Percentiles rank a stretch among this genome's conserved stretches.
Evolutionary conservation across 2,329 filamentous ascomycete genomes (phyloP).

Genomic region (Magnaporthiopsis incrustans): DNA sequence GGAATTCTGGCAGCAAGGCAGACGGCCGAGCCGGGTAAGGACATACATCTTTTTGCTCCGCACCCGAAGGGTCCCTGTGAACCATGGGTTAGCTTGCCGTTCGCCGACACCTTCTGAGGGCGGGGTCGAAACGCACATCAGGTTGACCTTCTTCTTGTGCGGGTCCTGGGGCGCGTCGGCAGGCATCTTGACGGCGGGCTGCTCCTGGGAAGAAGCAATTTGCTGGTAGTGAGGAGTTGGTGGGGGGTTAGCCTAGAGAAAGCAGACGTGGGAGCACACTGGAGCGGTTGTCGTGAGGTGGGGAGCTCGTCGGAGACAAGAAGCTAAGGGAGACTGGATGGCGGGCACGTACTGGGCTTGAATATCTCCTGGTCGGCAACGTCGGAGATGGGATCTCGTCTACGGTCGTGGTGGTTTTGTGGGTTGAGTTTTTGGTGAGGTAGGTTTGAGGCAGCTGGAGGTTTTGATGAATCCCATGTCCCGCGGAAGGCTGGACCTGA

Average conservation of each 20-base stretch:
- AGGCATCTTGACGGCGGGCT: constrained; percentile 53
- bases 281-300: background rate
- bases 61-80: constrained; percentile 76
- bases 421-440: constrained; percentile 2
- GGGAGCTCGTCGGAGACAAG: background rate
- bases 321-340: background rate
- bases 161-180: constrained; percentile 32
- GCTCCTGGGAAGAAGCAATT: background rate
- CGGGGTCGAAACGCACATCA: constrained; percentile 51
- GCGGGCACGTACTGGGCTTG: background rate
- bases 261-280: background rate
- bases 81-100: constrained; percentile 6
- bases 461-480: constrained; percentile 1
- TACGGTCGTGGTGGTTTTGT: constrained; percentile 5
- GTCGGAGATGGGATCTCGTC: constrained; percentile 9
- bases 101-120: background rate
- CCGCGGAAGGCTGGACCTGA: background rate
- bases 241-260: background rate
- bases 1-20: constrained; percentile 9
- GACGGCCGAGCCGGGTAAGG: constrained; percentile 14
- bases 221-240: constrained; percentile 8
- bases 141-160: constrained; percentile 64
- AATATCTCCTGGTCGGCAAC: constrained; percentile 9
- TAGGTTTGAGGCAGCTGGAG: constrained; percentile 5
- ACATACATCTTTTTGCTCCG: constrained; percentile 75